Evolutionary conservation across 192 early-diverging fungal genomes (phyloP).

Genomic region (Endogone sp.): DNA sequence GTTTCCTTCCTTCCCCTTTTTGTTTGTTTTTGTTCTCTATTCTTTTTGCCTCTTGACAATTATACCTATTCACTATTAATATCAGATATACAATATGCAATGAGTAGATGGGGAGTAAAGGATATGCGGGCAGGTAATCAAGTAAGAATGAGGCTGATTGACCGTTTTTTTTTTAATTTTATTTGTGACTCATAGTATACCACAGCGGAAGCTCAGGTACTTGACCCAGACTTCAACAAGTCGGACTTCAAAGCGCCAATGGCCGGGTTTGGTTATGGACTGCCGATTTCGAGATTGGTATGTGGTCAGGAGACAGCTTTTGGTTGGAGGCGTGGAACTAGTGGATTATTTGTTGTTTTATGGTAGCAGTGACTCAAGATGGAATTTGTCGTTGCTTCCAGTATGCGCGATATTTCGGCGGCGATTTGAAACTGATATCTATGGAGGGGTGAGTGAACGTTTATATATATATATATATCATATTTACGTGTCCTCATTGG

Average conservation of each 20-base stretch:
- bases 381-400: conserved; percentile 14
- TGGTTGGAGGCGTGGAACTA: no score
- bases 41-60: no score
- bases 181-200: conserved; percentile 47
- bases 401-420: conserved; percentile 97
- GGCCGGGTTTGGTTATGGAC: conserved; percentile 91
- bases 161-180: neutral
- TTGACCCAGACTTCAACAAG: conserved; percentile 67
- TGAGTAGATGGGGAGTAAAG: no score
- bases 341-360: neutral
- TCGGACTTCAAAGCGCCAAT: conserved; percentile 78
- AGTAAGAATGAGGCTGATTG: no score
- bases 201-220: conserved; percentile 65
- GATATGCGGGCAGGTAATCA: no score
- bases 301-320: no score
- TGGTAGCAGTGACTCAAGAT: neutral
- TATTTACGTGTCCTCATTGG: no score
- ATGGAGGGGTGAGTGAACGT: conserved; percentile 77
- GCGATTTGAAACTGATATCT: conserved; percentile 87
- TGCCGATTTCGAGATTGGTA: conserved; percentile 80
- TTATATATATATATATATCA: conserved; percentile 2
- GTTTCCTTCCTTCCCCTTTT: conserved; percentile 6
- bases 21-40: no score
- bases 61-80: no score
- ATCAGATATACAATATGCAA: no score